A percentile compares a stretch with the other conserved stretches of the same genome.
Evolutionary conservation across 768 basidiomycete genomes (phyloP).

Genomic region (Tylopilus vinaceipallidus): DNA sequence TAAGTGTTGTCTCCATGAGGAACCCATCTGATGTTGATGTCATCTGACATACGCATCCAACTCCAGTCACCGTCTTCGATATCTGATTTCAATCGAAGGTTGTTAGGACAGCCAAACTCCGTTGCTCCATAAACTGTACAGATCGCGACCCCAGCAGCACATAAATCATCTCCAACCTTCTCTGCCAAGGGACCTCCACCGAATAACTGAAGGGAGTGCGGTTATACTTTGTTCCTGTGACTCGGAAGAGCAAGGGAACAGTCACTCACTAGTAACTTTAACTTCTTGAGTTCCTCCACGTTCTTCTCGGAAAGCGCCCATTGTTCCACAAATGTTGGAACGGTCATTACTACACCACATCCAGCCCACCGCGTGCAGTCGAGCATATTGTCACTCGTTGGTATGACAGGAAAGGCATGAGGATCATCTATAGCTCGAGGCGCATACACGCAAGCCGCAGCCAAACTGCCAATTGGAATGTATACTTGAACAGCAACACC

Average conservation of each 20-base stretch:
- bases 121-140: conserved; percentile 18
- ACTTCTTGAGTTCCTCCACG: conserved; percentile 18
- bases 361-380: conserved; percentile 8
- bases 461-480: conserved; percentile 25
- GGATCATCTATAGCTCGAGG: conserved; percentile 19
- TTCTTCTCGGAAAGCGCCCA: conserved; percentile 11
- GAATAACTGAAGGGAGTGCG: conserved; percentile 1
- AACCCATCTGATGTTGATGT: conserved; percentile 28
- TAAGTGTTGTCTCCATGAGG: conserved; percentile 33
- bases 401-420: conserved; percentile 14
- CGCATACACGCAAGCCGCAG: conserved; percentile 33
- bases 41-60: conserved; percentile 7
- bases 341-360: conserved; percentile 7
- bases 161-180: conserved; percentile 15
- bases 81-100: not conserved
- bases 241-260: too few species aligned
- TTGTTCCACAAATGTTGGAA: conserved; percentile 22
- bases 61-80: conserved; percentile 20
- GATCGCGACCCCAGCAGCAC: conserved; percentile 17
- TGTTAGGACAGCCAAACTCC: conserved; percentile 15
- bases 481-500: conserved; percentile 34
- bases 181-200: conserved; percentile 15
- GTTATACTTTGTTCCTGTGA: not conserved
- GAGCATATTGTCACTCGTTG: conserved; percentile 22
- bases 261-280: conserved; percentile 18